Base-by-base conservation (phyloP, 2,329 filamentous ascomycete species). In the Aspergillus pseudoviridinutans region DNA sequence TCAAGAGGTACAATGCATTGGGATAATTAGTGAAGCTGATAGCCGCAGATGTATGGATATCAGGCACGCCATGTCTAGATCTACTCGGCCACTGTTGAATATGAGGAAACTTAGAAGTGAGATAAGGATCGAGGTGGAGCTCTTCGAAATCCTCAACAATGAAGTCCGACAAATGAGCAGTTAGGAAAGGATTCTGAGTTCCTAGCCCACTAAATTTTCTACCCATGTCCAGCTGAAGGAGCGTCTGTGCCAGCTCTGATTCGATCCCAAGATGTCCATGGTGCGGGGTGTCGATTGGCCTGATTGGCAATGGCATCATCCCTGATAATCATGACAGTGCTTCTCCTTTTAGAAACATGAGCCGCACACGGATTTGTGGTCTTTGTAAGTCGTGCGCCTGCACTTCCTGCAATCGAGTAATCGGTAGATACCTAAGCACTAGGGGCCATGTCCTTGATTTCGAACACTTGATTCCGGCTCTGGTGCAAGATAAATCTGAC, bases 181-280 rank as follows among this genome's bases (percentile, higher is more conserved):
- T 24, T 24, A 14, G 17, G 5, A 8, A 3, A 17, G 10, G 22
- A 47, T 24, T 44, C 22, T 44, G 41, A 24, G 20, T 44, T 44
- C 41, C n/a, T 22, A 22, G 22, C 35, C 51, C 50, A 47, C 32
- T 56, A 49, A 35, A 55, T 58, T 56, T 14, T 55, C 44, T 41
- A 58, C 57, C 50, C 59, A 61, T 55, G 56, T 46, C 49, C 56
- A 60, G 61, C 61, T 63, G 59, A 63, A 55, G 49, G 50, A 51
- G 46, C 7, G 28, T n/a, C 20, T 22, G 46, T n/a, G 29, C 24
- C 24, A 54, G 49, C 20, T 54, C 24, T 59, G 50, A 61, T 57
- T 62, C 47, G 60, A 62, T 58, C 44, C 49, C 50, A 42, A 50
- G 20, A 32, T 50, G 44, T 24, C 4, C 44, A 47, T 27, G 44